Evolutionary conservation across 495 filamentous ascomycete species (phyloP).

Genomic region (Daldinia grandis): DNA sequence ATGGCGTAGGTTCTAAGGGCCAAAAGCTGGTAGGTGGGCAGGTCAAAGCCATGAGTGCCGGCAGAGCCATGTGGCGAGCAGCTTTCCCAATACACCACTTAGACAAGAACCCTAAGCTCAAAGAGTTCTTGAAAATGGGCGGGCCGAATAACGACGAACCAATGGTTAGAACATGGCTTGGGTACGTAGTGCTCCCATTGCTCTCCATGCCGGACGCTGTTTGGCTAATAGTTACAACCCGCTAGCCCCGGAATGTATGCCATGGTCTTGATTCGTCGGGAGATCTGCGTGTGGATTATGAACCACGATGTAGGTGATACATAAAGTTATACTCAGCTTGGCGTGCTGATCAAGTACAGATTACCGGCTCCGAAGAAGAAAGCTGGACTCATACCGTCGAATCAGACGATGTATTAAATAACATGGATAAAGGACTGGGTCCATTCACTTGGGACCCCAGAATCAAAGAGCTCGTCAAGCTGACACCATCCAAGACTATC

Average conservation of each 20-base stretch:
- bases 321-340: not conserved
- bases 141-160: slow-evolving; percentile 50
- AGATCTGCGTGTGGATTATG: slow-evolving; percentile 64
- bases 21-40: slow-evolving; percentile 60
- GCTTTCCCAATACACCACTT: slow-evolving; percentile 51
- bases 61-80: slow-evolving; percentile 63
- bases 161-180: slow-evolving; percentile 53
- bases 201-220: slow-evolving; percentile 3
- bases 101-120: slow-evolving; percentile 54
- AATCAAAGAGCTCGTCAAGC: slow-evolving; percentile 63
- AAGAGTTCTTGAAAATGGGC: slow-evolving; percentile 55
- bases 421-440: slow-evolving; percentile 58
- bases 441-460: slow-evolving; percentile 60
- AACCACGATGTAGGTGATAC: slow-evolving; percentile 58
- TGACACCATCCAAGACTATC: slow-evolving; percentile 64
- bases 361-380: slow-evolving; percentile 59
- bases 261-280: slow-evolving; percentile 57
- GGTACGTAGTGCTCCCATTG: slow-evolving; percentile 40
- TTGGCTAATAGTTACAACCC: slow-evolving; percentile 12
- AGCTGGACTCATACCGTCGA: slow-evolving; percentile 64
- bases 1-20: slow-evolving; percentile 64
- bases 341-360: slow-evolving; percentile 40
- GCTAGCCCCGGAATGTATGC: slow-evolving; percentile 59
- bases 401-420: slow-evolving; percentile 60
- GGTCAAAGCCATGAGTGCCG: slow-evolving; percentile 56